Evolutionary conservation across 2,329 filamentous ascomycete genomes (phyloP), one percentile per base, ranked within the genome.

Genomic region (Cladophialophora exuberans): DNA sequence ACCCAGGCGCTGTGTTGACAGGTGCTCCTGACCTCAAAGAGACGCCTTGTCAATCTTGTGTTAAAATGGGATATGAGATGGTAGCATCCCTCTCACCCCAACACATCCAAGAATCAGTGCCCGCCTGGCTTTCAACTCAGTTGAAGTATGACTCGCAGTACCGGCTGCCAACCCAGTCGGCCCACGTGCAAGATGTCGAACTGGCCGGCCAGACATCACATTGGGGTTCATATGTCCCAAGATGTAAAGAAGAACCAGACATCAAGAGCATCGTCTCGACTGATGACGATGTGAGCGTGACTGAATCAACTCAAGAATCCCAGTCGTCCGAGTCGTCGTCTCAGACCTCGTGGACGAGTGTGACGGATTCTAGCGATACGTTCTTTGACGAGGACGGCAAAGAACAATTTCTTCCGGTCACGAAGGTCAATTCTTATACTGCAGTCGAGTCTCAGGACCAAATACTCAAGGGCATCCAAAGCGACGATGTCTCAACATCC

Each of bases 241-340:
- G 38, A 35, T 26, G 7, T 46, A 56, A 52, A 17, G n/a, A 35
- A 33, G 55, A 58, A 33, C 20, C 44, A n/a, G 58, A 61, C 22
- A 54, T 47, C 39, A 43, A 39, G 11, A 61, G 58, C 52, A 42
- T 56, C 11, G 28, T 43, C 22, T 58, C 55, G 4, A 28, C 46
- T 13, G 58, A 61, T 23, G 58, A 61, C 23, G 45, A 43, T 41
- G 39, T 61, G 15, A 61, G 58, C 26, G 41, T 56, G 15, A 56
- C 42, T 45, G 58, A 57, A 22, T 61, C 58, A 7, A 39, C 48
- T 2, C 58, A 58, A 18, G 54, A 51, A 15, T 61, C 58, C 7
- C 49, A 42, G 11, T 57, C 55, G 6, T 58, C 58, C n/a, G 58
- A 56, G 25, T 52, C 58, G n/a, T 61, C 58, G 4, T 46, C 43